Evolutionary conservation across 2,329 filamentous ascomycete species (phyloP).

Genomic region (Pseudofabraea citricarpa): DNA sequence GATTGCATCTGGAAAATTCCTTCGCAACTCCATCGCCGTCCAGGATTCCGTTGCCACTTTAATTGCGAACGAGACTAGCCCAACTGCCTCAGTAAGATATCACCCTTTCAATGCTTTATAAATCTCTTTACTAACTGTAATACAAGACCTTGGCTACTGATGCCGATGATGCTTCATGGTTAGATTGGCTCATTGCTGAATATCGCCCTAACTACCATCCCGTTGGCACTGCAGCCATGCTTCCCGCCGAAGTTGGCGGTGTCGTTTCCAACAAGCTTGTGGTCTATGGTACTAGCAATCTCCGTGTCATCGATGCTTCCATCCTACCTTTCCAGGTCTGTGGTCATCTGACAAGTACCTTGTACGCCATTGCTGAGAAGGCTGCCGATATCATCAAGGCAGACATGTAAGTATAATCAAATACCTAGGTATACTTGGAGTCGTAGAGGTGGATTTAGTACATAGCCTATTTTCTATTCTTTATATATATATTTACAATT

Average conservation of each 20-base stretch:
- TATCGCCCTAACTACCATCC: not conserved
- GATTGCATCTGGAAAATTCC: not conserved
- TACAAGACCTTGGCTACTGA: not conserved
- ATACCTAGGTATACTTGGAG: too few species aligned
- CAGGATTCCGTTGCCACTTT: not conserved
- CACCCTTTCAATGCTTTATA: not conserved
- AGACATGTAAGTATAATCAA: too few species aligned
- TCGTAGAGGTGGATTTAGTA: too few species aligned
- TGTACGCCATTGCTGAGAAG: slow-evolving; percentile 7
- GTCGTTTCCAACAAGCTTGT: slow-evolving; percentile 30
- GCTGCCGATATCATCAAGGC: slow-evolving; percentile 7
- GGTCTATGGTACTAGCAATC: slow-evolving; percentile 25
- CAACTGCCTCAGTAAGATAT: not conserved
- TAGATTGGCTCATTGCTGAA: not conserved
- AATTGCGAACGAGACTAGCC: not conserved
- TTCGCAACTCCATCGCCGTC: not conserved
- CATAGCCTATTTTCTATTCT: too few species aligned
- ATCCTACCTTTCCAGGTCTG: slow-evolving; percentile 3
- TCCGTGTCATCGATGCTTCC: slow-evolving; percentile 6
- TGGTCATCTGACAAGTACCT: slow-evolving; percentile 1
- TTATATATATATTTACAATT: too few species aligned
- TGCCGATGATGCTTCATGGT: not conserved
- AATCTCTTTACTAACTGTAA: not conserved
- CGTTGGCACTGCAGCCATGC: slow-evolving; percentile 12
- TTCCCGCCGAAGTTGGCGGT: slow-evolving; percentile 26